phyloP scores from a whole-genome alignment of 2,329 filamentous ascomycete genomes.

The Coniochaeta ligniaria region DNA sequence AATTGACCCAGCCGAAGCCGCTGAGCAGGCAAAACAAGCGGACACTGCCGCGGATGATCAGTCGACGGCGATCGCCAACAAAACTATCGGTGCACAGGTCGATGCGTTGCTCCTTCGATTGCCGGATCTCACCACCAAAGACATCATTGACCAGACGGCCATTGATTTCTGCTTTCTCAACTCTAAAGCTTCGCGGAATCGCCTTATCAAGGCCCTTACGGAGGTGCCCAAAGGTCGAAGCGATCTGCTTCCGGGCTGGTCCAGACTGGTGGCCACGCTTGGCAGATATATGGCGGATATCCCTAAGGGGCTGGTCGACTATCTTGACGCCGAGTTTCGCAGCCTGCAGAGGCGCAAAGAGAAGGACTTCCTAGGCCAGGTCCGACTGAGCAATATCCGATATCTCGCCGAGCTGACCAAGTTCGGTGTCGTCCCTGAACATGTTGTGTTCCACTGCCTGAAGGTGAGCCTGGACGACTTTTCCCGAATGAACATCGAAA shows the following conservation, averaged over 20 bases:
- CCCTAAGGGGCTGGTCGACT: conserved; percentile 82
- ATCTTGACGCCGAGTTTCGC: conserved; percentile 93
- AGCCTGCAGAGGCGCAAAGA: conserved; percentile 95
- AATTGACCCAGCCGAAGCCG: conserved; percentile 44
- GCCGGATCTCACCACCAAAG: conserved; percentile 88
- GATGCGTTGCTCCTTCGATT: conserved; percentile 81
- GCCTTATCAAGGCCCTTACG: conserved; percentile 84
- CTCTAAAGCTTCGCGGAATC: conserved; percentile 93
- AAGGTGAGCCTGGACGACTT: conserved; percentile 98
- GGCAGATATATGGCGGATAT: conserved; percentile 92
- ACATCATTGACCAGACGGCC: conserved; percentile 83
- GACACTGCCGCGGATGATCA: conserved; percentile 63
- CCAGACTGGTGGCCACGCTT: conserved; percentile 86
- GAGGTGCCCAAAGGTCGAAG: conserved; percentile 92
- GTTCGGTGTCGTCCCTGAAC: conserved; percentile 94
- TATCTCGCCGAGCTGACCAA: conserved; percentile 97
- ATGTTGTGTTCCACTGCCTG: conserved; percentile 97
- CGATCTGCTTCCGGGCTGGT: conserved; percentile 84
- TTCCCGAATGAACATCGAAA: conserved; percentile 98
- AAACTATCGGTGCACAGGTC: conserved; percentile 94
- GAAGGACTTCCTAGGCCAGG: conserved; percentile 93
- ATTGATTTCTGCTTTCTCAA: conserved; percentile 98
- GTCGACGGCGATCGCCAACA: conserved; percentile 93
- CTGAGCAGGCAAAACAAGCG: conserved; percentile 39
- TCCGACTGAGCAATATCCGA: conserved; percentile 90